Base-by-base conservation (phyloP, 2,329 filamentous ascomycete species). In the Fonsecaea erecta region DNA sequence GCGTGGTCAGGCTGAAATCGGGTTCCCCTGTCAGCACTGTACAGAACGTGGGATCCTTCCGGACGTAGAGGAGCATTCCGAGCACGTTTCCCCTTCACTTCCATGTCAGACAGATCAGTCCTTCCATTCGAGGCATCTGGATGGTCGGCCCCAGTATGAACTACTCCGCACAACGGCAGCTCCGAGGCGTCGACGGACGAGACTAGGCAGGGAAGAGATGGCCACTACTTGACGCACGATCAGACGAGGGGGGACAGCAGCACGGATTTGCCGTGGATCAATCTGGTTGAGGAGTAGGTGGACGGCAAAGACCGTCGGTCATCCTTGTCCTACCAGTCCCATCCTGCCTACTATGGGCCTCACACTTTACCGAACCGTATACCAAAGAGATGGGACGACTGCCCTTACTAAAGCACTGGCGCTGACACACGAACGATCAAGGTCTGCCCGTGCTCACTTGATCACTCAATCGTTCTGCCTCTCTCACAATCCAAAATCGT, bases 1-100 rank as follows among this genome's bases (percentile, higher is more conserved):
- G 43, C 18, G 9, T 24, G 8, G 24, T 48, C 34, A 48, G 55
- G 30, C 40, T 43, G 55, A 58, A 28, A 43, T 28, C 26, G 8
- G 11, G 1, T 21, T 40, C 46, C 57, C 43, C 43, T 60, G 57
- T 60, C 43, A 52, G 57, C 57, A 60, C 46, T 51, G 30, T 52
- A 60, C 43, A 51, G 40, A 57, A 43, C 56, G 40, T 59, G 56
- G 21, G 37, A 40, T 57, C 40, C 14, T 28, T 26, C 26, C 11
- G 35, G 35, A n/a, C 37, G 24, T n/a, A n/a, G 37, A 57, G 37
- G 37, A 40, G 21, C 54, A 40, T 26, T 9, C 9, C 54, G 35
- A 28, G 32, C 35, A 57, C n/a, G 37, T 40, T 56, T 21, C 28
- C 21, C n/a, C 34, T 24, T 26, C n/a, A 40, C 8, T 28, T 43